Conservation (phyloP, 768 basidiomycete genomes). For the Rhodosporidiobolus odoratus region DNA sequence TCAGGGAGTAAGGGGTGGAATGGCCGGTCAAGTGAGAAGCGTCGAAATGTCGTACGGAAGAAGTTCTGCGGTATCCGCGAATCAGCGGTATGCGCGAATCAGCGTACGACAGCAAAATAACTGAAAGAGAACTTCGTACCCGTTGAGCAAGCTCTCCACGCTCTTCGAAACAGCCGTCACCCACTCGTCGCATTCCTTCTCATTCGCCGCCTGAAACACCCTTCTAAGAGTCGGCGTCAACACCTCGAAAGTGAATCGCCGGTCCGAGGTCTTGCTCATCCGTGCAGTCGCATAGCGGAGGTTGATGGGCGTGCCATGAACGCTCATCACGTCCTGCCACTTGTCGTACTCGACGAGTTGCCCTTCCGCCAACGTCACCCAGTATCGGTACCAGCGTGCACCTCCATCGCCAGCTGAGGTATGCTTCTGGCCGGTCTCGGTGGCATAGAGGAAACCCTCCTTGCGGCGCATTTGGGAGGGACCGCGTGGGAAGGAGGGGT, state of each 20-base stretch:
- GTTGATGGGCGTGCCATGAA: slow-evolving; percentile 37
- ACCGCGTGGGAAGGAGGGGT: not conserved
- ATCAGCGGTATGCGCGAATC: not conserved
- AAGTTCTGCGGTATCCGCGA: slow-evolving; percentile 20
- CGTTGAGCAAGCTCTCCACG: slow-evolving; percentile 38
- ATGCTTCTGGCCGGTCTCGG: slow-evolving; percentile 26
- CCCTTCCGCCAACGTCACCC: slow-evolving; percentile 35
- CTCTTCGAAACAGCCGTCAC: slow-evolving; percentile 30
- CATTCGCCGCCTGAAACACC: slow-evolving; percentile 34
- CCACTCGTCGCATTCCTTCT: slow-evolving; percentile 35
- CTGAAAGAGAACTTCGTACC: slow-evolving; percentile 6
- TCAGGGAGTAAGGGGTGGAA: not conserved
- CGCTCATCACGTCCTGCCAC: slow-evolving; percentile 22
- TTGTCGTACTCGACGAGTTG: slow-evolving; percentile 38
- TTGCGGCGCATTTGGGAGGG: slow-evolving; percentile 22
- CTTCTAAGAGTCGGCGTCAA: slow-evolving; percentile 33
- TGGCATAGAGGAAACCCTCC: slow-evolving; percentile 39
- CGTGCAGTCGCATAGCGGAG: slow-evolving; percentile 36
- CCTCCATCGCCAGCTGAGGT: slow-evolving; percentile 30
- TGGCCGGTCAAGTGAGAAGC: slow-evolving; percentile 5
- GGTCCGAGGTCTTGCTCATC: slow-evolving; percentile 14
- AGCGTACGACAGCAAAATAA: too few species aligned
- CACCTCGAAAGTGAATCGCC: slow-evolving; percentile 38
- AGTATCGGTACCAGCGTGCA: slow-evolving; percentile 25
- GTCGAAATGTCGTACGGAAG: slow-evolving; percentile 39